Conservation (phyloP, 139 green algal species). For the Chlorokybus atmophyticus region DNA sequence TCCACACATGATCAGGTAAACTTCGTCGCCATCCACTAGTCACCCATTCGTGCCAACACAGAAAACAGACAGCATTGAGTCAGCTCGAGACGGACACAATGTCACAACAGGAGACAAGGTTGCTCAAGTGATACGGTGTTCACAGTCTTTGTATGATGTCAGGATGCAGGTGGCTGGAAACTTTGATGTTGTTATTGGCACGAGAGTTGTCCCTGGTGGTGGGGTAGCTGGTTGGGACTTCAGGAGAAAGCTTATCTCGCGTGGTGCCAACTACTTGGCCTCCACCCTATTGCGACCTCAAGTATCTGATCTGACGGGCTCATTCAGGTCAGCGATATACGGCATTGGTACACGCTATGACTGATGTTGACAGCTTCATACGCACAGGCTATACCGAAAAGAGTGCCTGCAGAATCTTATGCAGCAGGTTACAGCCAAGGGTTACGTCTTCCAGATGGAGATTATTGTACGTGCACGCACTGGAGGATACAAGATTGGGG, state of each 20-base stretch:
- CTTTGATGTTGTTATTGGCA: slow-evolving; percentile 77
- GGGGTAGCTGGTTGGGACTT: slow-evolving; percentile 84
- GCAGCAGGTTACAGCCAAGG: slow-evolving; percentile 18
- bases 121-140: too few species aligned
- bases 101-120: too few species aligned
- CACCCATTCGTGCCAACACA: too few species aligned
- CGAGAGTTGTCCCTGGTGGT: slow-evolving; percentile 57
- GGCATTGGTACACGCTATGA: too few species aligned
- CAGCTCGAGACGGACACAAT: too few species aligned
- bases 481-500: slow-evolving; percentile 41
- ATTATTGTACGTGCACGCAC: slow-evolving; percentile 70
- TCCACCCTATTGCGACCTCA: slow-evolving; percentile 54
- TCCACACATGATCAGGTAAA: too few species aligned
- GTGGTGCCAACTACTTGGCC: slow-evolving; percentile 83
- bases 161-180: slow-evolving; percentile 40
- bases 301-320: slow-evolving; percentile 81
- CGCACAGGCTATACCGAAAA: slow-evolving; percentile 62
- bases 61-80: too few species aligned
- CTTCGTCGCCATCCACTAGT: too few species aligned
- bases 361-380: too few species aligned
- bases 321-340: too few species aligned
- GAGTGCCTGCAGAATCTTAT: slow-evolving; percentile 34
- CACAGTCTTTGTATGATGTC: too few species aligned
- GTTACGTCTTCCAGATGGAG: slow-evolving; percentile 85
- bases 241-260: slow-evolving; percentile 70